Evolutionary conservation across 352 stramenopile species (phyloP).

Genomic region (Elongisporangium senticosum): DNA sequence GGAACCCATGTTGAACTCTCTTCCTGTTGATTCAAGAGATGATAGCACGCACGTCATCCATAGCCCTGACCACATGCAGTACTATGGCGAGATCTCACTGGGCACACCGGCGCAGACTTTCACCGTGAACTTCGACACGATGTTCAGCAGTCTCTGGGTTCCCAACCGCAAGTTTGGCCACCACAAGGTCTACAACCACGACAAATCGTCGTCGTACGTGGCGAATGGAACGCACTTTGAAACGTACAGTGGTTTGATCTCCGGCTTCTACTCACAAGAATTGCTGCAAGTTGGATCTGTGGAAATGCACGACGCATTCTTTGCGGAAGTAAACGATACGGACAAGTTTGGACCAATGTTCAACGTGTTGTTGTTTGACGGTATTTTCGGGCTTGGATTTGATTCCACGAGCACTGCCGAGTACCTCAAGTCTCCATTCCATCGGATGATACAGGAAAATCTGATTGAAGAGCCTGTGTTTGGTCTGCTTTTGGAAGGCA

Average conservation of each 20-base stretch:
- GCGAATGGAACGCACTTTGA: slow-evolving; percentile 90
- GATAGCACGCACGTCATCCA: slow-evolving; percentile 63
- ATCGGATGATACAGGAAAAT: not conserved
- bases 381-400: slow-evolving; percentile 96
- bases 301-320: slow-evolving; percentile 80
- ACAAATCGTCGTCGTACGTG: slow-evolving; percentile 81
- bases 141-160: slow-evolving; percentile 96
- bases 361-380: slow-evolving; percentile 98
- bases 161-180: slow-evolving; percentile 72
- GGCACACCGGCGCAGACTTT: slow-evolving; percentile 91
- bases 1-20: not conserved
- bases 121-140: slow-evolving; percentile 96
- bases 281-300: slow-evolving; percentile 59
- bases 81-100: slow-evolving; percentile 90
- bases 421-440: not conserved
- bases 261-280: slow-evolving; percentile 90
- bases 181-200: slow-evolving; percentile 87
- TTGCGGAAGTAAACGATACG: slow-evolving; percentile 96
- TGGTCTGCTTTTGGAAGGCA: not conserved
- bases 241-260: slow-evolving; percentile 92
- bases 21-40: not conserved
- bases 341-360: slow-evolving; percentile 93
- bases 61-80: slow-evolving; percentile 92
- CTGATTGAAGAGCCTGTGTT: not conserved
- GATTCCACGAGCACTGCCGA: slow-evolving; percentile 24